Evolutionary conservation across 164 flowering plant genomes (phyloP).

Genomic region (Taxillus chinensis): DNA sequence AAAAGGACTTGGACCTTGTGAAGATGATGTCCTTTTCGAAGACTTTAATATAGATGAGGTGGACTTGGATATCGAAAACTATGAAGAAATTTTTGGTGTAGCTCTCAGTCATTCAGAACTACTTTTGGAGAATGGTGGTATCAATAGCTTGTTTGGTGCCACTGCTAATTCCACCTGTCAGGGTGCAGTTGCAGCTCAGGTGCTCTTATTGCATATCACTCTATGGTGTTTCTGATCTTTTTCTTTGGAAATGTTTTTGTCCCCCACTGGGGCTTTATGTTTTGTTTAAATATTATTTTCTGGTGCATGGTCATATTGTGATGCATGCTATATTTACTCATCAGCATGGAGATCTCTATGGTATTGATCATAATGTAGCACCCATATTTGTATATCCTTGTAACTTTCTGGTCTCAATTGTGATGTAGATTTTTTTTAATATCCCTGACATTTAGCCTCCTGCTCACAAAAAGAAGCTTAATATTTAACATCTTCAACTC

Average conservation of each 20-base stretch:
- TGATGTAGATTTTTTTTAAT: too few species aligned
- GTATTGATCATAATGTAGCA: too few species aligned
- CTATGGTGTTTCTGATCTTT: not conserved
- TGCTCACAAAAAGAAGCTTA: too few species aligned
- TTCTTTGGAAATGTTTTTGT: not conserved
- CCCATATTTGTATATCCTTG: too few species aligned
- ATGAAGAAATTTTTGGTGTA: constrained; percentile 76
- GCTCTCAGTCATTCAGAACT: constrained; percentile 49
- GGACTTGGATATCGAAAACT: constrained; percentile 70
- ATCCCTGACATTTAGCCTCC: too few species aligned
- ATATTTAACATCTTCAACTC: too few species aligned
- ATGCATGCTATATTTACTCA: too few species aligned
- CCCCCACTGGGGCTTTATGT: too few species aligned
- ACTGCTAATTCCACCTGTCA: constrained; percentile 43
- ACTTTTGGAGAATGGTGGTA: constrained; percentile 65
- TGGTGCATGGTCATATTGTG: too few species aligned
- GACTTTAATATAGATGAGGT: constrained; percentile 68
- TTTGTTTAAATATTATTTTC: too few species aligned
- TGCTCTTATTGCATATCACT: constrained; percentile 4
- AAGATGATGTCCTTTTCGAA: constrained; percentile 47
- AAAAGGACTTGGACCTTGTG: constrained; percentile 32
- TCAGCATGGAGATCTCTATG: too few species aligned
- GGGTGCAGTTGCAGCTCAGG: constrained; percentile 51
- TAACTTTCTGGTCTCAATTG: too few species aligned
- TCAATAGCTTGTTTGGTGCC: constrained; percentile 66